Evolutionary conservation across 2,329 filamentous ascomycete genomes (phyloP), one percentile per base, ranked within the genome.

Genomic region (Penicillium brevicompactum): DNA sequence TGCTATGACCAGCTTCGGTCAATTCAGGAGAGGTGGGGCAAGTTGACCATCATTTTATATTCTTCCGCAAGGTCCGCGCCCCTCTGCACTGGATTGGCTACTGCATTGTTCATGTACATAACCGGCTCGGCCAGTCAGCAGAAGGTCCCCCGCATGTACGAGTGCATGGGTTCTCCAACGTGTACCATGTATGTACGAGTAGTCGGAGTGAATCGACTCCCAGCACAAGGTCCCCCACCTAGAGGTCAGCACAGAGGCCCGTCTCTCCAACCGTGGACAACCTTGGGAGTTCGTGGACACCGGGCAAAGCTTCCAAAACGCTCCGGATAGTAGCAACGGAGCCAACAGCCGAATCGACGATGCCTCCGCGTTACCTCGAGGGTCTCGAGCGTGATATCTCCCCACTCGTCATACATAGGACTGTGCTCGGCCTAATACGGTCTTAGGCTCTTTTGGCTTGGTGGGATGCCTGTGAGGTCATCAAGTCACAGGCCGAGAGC

Each of bases 1-100:
- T 62, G 60, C 58, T 60, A 51, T 51, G 51, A 61, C 60, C 60
- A 62, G 51, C 56, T 10, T 61, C 61, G 56, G 61, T 62, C 61
- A 51, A 62, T 62, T 65, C 62, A 64, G 62, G 62, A 64, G 60
- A 55, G 56, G 62, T 62, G 57, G 62, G 57, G 57, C 61, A 32
- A 24, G 43, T 43, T 21, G 18, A 47, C 31, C 53, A 48, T 38
- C 44, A 55, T 49, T 51, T 52, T 45, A 51, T 54, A 58, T 55
- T 60, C 46, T 62, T 55, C 60, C 59, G 57, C 55, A 53, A 58
- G 50, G 59, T 60, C 60, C 57, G 53, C 56, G 43, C 42, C 50
- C 51, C 45, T 41, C 42, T 27, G 37, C 11, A 13, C 18, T 47
- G 34, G 56, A 50, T 51, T 56, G 51, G 51, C 44, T 41, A 13